Conservation (phyloP, 495 filamentous ascomycete genomes). For the Tuber borchii region DNA sequence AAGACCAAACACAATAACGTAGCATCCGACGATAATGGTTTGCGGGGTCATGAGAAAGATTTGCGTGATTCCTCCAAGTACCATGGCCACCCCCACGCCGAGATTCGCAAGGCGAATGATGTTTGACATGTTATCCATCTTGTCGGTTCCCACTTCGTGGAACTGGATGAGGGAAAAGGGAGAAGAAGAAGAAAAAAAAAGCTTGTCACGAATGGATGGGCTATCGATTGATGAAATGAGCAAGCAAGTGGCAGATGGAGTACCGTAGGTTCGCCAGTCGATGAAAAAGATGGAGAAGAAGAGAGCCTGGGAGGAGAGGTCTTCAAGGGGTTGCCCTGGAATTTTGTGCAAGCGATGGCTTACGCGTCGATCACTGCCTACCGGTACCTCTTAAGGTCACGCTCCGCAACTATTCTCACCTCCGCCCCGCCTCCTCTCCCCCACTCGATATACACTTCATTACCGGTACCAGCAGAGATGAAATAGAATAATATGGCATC, state of each 20-base stretch:
- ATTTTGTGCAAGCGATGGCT: not conserved
- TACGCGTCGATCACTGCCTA: not conserved
- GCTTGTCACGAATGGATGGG: not conserved
- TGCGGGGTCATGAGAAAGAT: constrained; percentile 63
- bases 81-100: constrained; percentile 77
- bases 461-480: not conserved
- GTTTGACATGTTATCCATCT: constrained; percentile 34
- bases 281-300: not conserved
- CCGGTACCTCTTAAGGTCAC: not conserved
- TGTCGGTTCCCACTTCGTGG: constrained; percentile 2
- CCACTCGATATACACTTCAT: not conserved
- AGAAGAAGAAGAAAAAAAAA: not conserved
- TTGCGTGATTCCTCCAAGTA: constrained; percentile 77
- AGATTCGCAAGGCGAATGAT: constrained; percentile 78
- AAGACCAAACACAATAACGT: constrained; percentile 84
- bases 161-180: not conserved
- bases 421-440: not conserved
- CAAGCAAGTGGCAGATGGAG: not conserved
- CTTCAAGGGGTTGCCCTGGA: not conserved
- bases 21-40: constrained; percentile 68
- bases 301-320: not conserved
- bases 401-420: not conserved
- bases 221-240: not conserved
- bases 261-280: not conserved
- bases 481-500: not conserved